phyloP scores from a whole-genome alignment of 331 rosid genomes.

The Cydonia oblonga region DNA sequence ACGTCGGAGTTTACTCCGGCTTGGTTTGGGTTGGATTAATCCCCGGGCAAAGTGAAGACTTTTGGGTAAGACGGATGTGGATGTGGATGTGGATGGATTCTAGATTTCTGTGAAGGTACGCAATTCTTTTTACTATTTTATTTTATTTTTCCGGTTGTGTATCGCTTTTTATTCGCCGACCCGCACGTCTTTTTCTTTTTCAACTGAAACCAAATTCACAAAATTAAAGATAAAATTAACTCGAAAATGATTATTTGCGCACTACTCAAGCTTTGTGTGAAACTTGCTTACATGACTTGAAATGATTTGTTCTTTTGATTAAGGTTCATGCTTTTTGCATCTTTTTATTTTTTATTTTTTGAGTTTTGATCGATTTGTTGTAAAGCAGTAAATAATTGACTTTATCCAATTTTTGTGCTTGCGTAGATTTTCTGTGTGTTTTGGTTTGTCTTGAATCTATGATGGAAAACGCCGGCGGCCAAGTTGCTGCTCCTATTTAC shows the following conservation, averaged over 20 bases:
- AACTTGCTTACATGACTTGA: not conserved
- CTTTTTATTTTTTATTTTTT: too few relatives aligned
- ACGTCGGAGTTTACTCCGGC: not conserved
- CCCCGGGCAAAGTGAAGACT: not conserved
- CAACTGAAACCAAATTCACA: not conserved
- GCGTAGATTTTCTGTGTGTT: not conserved
- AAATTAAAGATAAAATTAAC: not conserved
- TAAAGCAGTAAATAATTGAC: not conserved
- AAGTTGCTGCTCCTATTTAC: constrained; percentile 43
- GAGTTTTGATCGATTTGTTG: not conserved
- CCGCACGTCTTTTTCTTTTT: not conserved
- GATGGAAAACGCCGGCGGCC: constrained; percentile 66
- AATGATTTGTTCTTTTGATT: not conserved
- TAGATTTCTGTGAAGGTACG: constrained; percentile 13
- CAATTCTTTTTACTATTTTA: not conserved
- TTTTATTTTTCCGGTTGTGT: not conserved
- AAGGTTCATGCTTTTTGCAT: not conserved
- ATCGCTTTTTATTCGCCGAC: not conserved
- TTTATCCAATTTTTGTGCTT: not conserved
- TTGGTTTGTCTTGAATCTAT: not conserved
- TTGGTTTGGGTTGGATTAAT: not conserved
- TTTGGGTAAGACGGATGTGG: not conserved
- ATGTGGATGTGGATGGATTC: not conserved
- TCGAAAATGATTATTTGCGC: not conserved
- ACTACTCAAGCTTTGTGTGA: not conserved